Base-by-base conservation (phyloP, 2,329 filamentous ascomycete species). In the Cladosporium austrohemisphaericum region DNA sequence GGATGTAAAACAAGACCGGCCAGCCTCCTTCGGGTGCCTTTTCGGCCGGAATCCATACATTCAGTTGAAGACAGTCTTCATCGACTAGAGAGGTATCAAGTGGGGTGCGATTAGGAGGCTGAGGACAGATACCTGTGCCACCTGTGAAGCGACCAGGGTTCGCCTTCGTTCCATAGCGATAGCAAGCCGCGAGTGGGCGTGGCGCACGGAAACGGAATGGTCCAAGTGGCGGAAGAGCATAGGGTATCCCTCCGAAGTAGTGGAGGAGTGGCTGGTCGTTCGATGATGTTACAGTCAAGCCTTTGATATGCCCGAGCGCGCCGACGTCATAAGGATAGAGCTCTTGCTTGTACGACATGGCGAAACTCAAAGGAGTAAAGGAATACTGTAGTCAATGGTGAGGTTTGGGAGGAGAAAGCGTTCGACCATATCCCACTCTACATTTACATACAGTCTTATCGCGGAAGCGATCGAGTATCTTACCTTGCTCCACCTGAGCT, bases 1-100 rank as follows among this genome's bases (percentile, higher is more conserved):
- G 78, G 38, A 81, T 77, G 60, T 73, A 81, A 56, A 81, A 74
- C 43, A 78, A 69, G 0, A 81, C 77, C 4, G 79, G 79, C 77
- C 78, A 81, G 13, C 78, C 75, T 67, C 47, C 51, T 23, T 57
- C 65, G 26, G 62, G 59, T 5, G 74, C 74, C 14, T 65, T 55
- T 4, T 72, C 76, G 16, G 62, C 56, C 3, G 79, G 78, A 31
- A 79, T 67, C 71, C 76, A 81, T 4, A 82, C 67, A 59, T 80
- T 81, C 43, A 70, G 65, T 54, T 80, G 76, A 52, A 80, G 68
- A 52, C 78, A 81, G 60, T 81, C 76, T 56, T 82, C 78, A 41
- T 71, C 68, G 60, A 69, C 71, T 4, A 62, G 52, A 1, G 56
- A 40, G 6, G 52, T 52, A n/a, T 59, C 54, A 36, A 57, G 57